Percentiles rank a stretch among this genome's conserved stretches.
These are phyloP conservation scores for Helminthosporium solani DNA, from an alignment of 2,329 filamentous ascomycete species.

Conservation along the genomic window DNA sequence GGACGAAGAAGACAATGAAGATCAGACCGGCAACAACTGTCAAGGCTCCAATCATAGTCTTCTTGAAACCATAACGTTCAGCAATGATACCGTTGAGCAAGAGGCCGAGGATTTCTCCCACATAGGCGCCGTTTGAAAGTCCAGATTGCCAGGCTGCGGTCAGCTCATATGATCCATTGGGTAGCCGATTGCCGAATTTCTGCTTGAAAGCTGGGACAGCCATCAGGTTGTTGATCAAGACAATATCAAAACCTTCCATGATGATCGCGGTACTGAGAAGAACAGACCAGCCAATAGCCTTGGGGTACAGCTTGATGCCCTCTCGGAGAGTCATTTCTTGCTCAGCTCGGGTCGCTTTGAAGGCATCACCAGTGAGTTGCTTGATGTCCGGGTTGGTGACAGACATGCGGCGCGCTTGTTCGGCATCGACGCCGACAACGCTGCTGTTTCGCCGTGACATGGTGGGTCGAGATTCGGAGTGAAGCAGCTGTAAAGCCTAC, in stretches of 20 bases:
- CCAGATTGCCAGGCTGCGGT: slow-evolving; percentile 50
- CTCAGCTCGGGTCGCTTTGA: slow-evolving; percentile 46
- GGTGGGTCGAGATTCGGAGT: slow-evolving; percentile 5
- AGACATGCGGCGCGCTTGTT: slow-evolving; percentile 33
- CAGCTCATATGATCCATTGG: slow-evolving; percentile 44
- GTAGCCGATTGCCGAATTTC: slow-evolving; percentile 42
- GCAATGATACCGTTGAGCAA: slow-evolving; percentile 49
- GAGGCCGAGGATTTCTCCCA: slow-evolving; percentile 48
- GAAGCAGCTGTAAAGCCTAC: background rate
- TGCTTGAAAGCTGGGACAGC: slow-evolving; percentile 49
- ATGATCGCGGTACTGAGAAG: slow-evolving; percentile 83
- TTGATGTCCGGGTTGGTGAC: slow-evolving; percentile 29
- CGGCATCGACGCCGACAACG: slow-evolving; percentile 33
- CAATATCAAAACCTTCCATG: slow-evolving; percentile 89
- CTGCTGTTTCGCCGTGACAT: slow-evolving; percentile 38
- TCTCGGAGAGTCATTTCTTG: slow-evolving; percentile 61
- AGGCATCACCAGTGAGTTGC: slow-evolving; percentile 31
- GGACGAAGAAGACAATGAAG: slow-evolving; percentile 41
- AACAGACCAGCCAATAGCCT: slow-evolving; percentile 80
- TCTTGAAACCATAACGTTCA: slow-evolving; percentile 46
- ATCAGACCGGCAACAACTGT: slow-evolving; percentile 33
- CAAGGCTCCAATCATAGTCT: slow-evolving; percentile 40
- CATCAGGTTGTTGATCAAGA: slow-evolving; percentile 77
- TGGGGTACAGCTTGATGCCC: slow-evolving; percentile 78
- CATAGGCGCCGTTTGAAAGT: slow-evolving; percentile 48